A percentile compares a stretch with the other conserved stretches of the same genome.
These are phyloP conservation scores for Wickerhamiella kurtzmanii DNA, from an alignment of 805 yeast species.

Conservation along the genomic window DNA sequence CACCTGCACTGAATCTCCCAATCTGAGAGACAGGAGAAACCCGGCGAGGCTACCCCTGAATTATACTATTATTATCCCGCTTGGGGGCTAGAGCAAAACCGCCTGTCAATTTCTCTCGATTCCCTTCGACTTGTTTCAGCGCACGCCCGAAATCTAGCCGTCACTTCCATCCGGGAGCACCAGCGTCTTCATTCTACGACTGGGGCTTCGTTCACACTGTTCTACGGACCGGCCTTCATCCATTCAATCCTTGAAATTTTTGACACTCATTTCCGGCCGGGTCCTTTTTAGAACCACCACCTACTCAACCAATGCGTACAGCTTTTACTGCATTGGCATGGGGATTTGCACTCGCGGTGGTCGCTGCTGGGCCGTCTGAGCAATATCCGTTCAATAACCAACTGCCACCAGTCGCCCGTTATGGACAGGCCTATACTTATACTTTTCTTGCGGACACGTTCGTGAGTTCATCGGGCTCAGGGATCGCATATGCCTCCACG, in stretches of 20 bases:
- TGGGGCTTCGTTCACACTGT: too few relatives aligned
- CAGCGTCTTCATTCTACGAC: too few relatives aligned
- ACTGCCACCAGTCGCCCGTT: slow-evolving; percentile 76
- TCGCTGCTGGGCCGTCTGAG: neutral
- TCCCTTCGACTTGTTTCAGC: neutral
- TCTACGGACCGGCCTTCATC: too few relatives aligned
- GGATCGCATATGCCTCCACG: slow-evolving; percentile 42
- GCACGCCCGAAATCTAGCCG: neutral
- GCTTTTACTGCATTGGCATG: too few relatives aligned
- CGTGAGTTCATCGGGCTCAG: slow-evolving; percentile 25
- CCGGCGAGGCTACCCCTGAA: neutral
- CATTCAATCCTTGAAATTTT: too few relatives aligned
- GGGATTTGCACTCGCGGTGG: neutral
- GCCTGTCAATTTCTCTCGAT: neutral
- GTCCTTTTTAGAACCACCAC: too few relatives aligned
- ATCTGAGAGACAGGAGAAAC: neutral
- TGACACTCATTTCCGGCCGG: too few relatives aligned
- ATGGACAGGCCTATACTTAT: slow-evolving; percentile 46
- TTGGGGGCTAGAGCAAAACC: neutral
- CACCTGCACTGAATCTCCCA: neutral
- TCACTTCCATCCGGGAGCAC: neutral
- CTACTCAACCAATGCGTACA: too few relatives aligned
- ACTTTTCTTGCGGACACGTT: slow-evolving; percentile 61
- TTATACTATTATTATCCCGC: neutral
- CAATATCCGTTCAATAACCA: slow-evolving; percentile 72